phyloP scores from a whole-genome alignment of 2,329 filamentous ascomycete species.

The Boeremia lycopersici region DNA sequence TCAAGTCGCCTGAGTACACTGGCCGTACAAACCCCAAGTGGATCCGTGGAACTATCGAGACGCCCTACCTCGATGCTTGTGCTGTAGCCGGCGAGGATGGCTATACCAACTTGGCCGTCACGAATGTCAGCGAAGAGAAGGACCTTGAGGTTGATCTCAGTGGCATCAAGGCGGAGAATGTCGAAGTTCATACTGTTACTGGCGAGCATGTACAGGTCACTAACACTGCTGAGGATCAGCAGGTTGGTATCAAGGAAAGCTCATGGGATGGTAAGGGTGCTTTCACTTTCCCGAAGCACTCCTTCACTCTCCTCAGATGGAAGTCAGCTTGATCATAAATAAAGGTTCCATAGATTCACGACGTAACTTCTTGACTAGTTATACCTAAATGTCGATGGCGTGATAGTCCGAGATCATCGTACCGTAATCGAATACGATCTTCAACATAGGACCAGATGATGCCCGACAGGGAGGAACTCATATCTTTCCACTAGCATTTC shows the following conservation, averaged over 20 bases:
- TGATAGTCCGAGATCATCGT: too few species aligned
- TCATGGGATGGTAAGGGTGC: constrained; percentile 67
- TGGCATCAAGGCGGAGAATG: constrained; percentile 56
- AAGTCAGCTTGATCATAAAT: constrained; percentile 31
- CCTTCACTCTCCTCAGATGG: constrained; percentile 70
- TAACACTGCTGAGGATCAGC: constrained; percentile 68
- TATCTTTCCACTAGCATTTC: too few species aligned
- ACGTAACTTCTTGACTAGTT: background rate
- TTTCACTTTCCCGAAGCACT: constrained; percentile 72
- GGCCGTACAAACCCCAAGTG: constrained; percentile 70
- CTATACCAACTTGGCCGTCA: constrained; percentile 69
- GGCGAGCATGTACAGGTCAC: constrained; percentile 62
- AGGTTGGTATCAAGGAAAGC: constrained; percentile 65
- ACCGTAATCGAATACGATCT: too few species aligned
- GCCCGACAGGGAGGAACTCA: too few species aligned
- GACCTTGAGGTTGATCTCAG: constrained; percentile 66
- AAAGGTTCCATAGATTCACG: background rate
- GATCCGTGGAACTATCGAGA: constrained; percentile 69
- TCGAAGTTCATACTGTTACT: constrained; percentile 68
- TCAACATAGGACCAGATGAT: too few species aligned
- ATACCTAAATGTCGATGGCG: too few species aligned
- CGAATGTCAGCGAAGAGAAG: constrained; percentile 69
- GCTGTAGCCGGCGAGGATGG: constrained; percentile 66
- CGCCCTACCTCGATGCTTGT: constrained; percentile 73
- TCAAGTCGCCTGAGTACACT: constrained; percentile 67